Conservation (phyloP, 164 flowering plant genomes). For the Kingdonia uniflora region DNA sequence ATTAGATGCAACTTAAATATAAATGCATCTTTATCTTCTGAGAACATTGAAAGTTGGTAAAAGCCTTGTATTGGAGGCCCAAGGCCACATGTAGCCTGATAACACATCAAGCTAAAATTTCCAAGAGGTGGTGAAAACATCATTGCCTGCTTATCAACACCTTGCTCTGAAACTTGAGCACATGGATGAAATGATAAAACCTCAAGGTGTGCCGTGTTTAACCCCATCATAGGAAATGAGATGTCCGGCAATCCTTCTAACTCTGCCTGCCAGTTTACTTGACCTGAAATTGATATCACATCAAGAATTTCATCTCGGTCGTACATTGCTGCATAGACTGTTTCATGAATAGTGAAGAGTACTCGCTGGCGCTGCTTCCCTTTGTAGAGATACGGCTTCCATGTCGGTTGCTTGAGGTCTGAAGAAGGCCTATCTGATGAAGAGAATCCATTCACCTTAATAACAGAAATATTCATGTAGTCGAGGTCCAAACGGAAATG, state of each 20-base stretch:
- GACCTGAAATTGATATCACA: conserved; percentile 69
- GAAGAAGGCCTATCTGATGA: conserved; percentile 65
- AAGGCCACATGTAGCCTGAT: too few relatives aligned
- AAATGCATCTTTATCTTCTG: conserved; percentile 98
- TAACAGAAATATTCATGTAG: conserved; percentile 54
- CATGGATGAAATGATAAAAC: conserved; percentile 87
- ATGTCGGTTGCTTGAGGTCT: conserved; percentile 79
- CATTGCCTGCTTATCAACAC: too few relatives aligned
- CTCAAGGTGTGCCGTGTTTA: conserved; percentile 51
- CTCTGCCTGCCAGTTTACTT: conserved; percentile 92
- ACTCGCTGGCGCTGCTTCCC: too few relatives aligned
- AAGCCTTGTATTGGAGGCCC: too few relatives aligned
- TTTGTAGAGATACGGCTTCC: too few relatives aligned
- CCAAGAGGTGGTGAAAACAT: too few relatives aligned
- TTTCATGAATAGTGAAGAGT: too few relatives aligned
- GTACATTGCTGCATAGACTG: too few relatives aligned
- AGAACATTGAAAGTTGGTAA: conserved; percentile 98
- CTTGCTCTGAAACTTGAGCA: conserved; percentile 93
- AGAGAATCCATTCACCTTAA: conserved; percentile 71
- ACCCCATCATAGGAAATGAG: conserved; percentile 70
- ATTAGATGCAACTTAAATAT: conserved; percentile 76
- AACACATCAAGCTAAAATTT: too few relatives aligned
- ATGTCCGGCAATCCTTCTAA: conserved; percentile 96
- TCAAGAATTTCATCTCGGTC: conserved; percentile 97
- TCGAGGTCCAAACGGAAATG: conserved; percentile 90